Evolutionary conservation across 495 filamentous ascomycete genomes (phyloP), one percentile per base, ranked within the genome.

Genomic region (Cairneyella variabilis): DNA sequence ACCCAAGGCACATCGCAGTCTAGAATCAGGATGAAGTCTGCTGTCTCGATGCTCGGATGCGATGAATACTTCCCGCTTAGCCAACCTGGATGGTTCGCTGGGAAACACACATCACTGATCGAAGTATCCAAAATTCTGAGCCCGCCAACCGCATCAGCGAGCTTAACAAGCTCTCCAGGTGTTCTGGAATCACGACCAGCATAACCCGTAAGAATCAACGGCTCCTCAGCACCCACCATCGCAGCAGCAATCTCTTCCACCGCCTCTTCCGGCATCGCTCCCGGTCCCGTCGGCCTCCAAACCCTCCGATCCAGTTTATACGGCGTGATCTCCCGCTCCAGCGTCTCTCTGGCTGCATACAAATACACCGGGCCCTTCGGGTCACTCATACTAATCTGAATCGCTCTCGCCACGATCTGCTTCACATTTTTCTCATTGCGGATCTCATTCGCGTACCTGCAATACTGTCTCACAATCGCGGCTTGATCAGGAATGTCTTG

Each of bases 401-500:
- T 61, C 6, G 91, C 91, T 3, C 91, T 83, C 54, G 89, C 89
- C 28, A 96, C 87, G 73, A 96, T 87, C 71, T 96, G 91, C 71
- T 96, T 97, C 30, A 96, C 82, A 63, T 95, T 96, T 63, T 82
- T 83, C 3, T 89, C 91, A 10, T 85, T 85, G 68, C 92, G 93
- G 64, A 96, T 81, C 66, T 96, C 91, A 1, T 76, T 89, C 0
- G 85, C 72, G 64, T 95, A 97, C 11, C 91, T 82, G 64, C 91
- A 96, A 66, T 97, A 97, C 69, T 96, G 90, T 1, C 79, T 77
- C 14, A 96, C 74, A 51, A 96, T 96, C 67, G 85, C 83, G 64
- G 88, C 90, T 70, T 96, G 91, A 55, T 96, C 89, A 0, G 91
- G 91, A 10, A 95, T 88, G 69, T 96, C 89, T 62, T 96, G 91